phyloP scores from a whole-genome alignment of 495 filamentous ascomycete genomes.

The Penicillium canariense region DNA sequence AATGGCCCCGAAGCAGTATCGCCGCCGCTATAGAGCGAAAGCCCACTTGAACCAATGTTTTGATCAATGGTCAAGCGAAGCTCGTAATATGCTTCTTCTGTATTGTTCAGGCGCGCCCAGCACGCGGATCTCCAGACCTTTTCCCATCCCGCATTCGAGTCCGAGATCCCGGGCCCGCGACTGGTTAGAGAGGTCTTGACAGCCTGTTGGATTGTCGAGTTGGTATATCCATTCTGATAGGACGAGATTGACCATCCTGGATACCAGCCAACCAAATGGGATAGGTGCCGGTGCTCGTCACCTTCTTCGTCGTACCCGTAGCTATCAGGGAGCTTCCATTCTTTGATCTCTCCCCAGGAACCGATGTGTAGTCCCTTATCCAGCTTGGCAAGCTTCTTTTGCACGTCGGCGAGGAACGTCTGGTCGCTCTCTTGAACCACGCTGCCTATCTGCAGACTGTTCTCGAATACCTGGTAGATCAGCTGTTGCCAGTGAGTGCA shows the following conservation, averaged over 20 bases:
- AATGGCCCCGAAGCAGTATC: constrained; percentile 31
- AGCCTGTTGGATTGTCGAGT: constrained; percentile 20
- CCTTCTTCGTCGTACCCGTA: constrained; percentile 29
- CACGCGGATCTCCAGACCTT: constrained; percentile 55
- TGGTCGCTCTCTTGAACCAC: constrained; percentile 22
- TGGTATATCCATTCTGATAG: constrained; percentile 10
- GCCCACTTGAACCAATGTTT: constrained; percentile 49
- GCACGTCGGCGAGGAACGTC: constrained; percentile 26
- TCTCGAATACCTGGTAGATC: constrained; percentile 43
- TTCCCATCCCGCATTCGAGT: constrained; percentile 53
- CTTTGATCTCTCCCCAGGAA: constrained; percentile 47
- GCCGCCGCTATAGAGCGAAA: constrained; percentile 44
- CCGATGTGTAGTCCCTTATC: constrained; percentile 49
- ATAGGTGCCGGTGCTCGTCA: constrained; percentile 53
- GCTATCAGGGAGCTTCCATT: constrained; percentile 49
- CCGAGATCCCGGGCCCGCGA: constrained; percentile 38
- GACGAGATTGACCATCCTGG: constrained; percentile 36
- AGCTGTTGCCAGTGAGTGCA: constrained; percentile 52
- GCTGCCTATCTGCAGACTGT: constrained; percentile 28
- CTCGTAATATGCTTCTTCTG: constrained; percentile 44
- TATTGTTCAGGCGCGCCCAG: constrained; percentile 51
- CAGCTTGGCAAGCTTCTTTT: constrained; percentile 27
- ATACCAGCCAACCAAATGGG: constrained; percentile 52
- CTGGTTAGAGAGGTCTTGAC: constrained; percentile 39
- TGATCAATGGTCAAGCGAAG: constrained; percentile 36